Percentiles rank a stretch among this genome's conserved stretches.
Conservation (phyloP, 371 early-diverging fungal species). For the Phascolomyces articulosus region DNA sequence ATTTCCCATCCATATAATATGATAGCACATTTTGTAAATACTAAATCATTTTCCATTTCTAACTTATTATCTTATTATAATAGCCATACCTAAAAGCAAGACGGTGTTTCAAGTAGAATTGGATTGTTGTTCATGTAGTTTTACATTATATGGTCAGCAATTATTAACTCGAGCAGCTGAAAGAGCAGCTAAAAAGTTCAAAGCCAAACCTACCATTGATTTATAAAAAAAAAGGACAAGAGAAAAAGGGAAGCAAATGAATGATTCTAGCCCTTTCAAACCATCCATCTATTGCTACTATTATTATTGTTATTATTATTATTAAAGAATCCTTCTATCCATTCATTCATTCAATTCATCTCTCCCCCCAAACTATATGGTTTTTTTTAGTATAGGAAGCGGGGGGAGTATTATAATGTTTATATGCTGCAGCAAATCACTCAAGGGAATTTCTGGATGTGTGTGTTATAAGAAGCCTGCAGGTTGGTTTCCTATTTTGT, state of each 20-base stretch:
- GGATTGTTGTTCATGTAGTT: conserved; percentile 31
- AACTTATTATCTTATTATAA: no score
- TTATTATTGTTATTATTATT: no score
- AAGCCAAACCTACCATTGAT: conserved; percentile 80
- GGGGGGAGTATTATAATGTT: background rate
- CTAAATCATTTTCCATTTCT: no score
- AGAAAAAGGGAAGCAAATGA: background rate
- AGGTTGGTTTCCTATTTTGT: conserved; percentile 3
- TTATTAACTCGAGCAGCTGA: conserved; percentile 76
- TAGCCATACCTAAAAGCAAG: conserved; percentile 81
- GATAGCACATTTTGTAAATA: no score
- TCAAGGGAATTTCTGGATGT: conserved; percentile 4
- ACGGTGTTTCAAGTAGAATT: conserved; percentile 71
- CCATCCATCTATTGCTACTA: no score
- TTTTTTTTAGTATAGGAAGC: background rate
- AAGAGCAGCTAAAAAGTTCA: conserved; percentile 87
- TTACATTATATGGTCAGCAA: conserved; percentile 84
- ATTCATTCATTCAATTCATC: no score
- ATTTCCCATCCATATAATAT: no score
- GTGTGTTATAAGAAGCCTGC: background rate
- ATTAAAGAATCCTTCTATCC: no score
- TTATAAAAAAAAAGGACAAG: conserved; percentile 44
- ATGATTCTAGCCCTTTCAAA: background rate
- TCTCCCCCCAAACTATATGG: no score
- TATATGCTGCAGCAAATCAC: background rate